These are phyloP conservation scores for Ulota crispa DNA, from an alignment of 225 moss, liverwort and hornwort species.

Conservation along the genomic window DNA sequence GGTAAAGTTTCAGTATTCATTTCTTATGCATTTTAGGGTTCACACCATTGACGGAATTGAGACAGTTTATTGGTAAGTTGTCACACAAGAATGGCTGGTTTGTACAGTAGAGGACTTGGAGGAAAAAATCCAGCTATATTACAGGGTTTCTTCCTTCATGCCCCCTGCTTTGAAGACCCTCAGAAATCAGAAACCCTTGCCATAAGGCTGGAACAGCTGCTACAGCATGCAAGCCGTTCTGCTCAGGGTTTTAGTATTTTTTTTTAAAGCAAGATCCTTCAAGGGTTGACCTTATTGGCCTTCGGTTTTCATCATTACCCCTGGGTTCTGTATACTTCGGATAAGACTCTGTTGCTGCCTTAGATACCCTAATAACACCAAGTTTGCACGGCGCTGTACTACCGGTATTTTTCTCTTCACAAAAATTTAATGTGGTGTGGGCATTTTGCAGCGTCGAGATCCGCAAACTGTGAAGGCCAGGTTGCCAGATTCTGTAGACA, in stretches of 20 bases:
- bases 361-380: not conserved
- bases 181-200: not conserved
- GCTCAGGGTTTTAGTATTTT: not conserved
- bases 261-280: not conserved
- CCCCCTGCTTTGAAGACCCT: not conserved
- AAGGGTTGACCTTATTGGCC: not conserved
- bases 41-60: not conserved
- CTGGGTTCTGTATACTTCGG: too few species aligned
- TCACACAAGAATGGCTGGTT: not conserved
- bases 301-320: not conserved
- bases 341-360: not conserved
- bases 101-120: not conserved
- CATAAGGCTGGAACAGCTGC: not conserved
- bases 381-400: not conserved
- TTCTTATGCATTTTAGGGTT: slow-evolving; percentile 12
- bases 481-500: slow-evolving; percentile 38
- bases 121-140: not conserved
- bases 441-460: slow-evolving; percentile 35
- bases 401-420: not conserved
- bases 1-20: slow-evolving; percentile 17
- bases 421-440: slow-evolving; percentile 16
- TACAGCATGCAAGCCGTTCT: not conserved
- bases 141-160: not conserved
- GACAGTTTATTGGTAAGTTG: not conserved
- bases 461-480: slow-evolving; percentile 21